Evolutionary conservation across 2,329 filamentous ascomycete species (phyloP).

Genomic region (Zalaria obscura): DNA sequence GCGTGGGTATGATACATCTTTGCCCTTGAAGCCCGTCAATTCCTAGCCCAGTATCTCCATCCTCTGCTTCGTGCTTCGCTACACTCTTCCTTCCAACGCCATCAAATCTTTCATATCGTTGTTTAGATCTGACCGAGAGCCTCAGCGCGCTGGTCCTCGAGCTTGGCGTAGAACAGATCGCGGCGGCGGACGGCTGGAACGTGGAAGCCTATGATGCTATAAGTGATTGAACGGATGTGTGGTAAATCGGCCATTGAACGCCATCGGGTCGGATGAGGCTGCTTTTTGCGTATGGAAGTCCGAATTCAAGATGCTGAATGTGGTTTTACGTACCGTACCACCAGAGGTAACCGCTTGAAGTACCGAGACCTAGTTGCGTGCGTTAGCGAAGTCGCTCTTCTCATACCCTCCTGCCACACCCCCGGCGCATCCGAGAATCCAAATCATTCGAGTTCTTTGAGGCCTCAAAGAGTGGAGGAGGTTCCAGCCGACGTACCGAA

Average conservation of each 20-base stretch:
- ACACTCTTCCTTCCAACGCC: not conserved
- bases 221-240: too few species aligned
- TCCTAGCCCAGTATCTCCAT: not conserved
- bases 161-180: conserved; percentile 48
- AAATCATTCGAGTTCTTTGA: too few species aligned
- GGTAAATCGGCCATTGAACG: too few species aligned
- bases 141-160: conserved; percentile 45
- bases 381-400: not conserved
- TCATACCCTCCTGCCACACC: not conserved
- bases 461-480: too few species aligned
- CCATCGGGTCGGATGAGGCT: too few species aligned
- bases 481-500: conserved; percentile 38
- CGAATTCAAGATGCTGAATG: conserved; percentile 1
- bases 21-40: not conserved
- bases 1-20: not conserved
- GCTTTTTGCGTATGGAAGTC: not conserved
- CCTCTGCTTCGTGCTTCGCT: not conserved
- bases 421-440: too few species aligned
- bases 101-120: not conserved
- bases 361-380: conserved; percentile 39
- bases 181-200: conserved; percentile 48
- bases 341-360: conserved; percentile 49
- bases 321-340: conserved; percentile 45
- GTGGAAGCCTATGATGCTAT: conserved; percentile 39
- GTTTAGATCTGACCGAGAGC: conserved; percentile 24